Evolutionary conservation across 208 protist genomes (phyloP).

Genomic region (Strigomonas culicis): DNA sequence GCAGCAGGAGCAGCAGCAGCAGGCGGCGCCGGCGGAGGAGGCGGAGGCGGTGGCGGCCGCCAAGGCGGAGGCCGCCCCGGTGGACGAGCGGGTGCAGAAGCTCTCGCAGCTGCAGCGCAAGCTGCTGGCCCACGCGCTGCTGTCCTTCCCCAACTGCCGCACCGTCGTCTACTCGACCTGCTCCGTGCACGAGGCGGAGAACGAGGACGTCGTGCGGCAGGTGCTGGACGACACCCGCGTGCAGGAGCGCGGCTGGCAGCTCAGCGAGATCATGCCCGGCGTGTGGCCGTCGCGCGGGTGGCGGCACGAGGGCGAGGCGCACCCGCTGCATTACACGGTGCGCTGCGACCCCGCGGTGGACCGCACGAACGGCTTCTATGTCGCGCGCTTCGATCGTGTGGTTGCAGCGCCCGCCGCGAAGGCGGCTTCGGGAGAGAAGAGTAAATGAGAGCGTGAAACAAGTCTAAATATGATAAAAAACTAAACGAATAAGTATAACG

Average conservation of each 20-base stretch:
- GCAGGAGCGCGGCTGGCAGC: constrained; percentile 62
- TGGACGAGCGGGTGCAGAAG: constrained; percentile 64
- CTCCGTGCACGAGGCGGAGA: constrained; percentile 86
- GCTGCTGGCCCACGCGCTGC: constrained; percentile 78
- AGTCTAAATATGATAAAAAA: background rate
- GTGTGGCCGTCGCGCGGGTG: constrained; percentile 55
- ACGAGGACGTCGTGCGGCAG: constrained; percentile 86
- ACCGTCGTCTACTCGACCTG: constrained; percentile 92
- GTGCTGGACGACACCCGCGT: constrained; percentile 75
- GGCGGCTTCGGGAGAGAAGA: background rate
- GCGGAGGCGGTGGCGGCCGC: constrained; percentile 17
- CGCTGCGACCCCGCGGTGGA: constrained; percentile 73
- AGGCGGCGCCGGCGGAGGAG: background rate
- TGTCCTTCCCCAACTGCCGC: constrained; percentile 86
- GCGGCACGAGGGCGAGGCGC: constrained; percentile 14
- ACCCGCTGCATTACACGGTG: constrained; percentile 77
- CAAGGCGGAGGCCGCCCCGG: constrained; percentile 38
- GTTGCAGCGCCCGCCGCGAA: constrained; percentile 13
- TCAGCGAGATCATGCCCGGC: constrained; percentile 81
- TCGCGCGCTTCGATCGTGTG: constrained; percentile 78
- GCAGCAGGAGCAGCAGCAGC: background rate
- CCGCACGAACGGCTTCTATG: constrained; percentile 85
- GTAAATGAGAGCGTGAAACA: background rate
- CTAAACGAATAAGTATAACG: background rate
- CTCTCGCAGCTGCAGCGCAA: constrained; percentile 84